phyloP scores from a whole-genome alignment of 2,329 filamentous ascomycete species.

The Ploettnerulaceae sp. region DNA sequence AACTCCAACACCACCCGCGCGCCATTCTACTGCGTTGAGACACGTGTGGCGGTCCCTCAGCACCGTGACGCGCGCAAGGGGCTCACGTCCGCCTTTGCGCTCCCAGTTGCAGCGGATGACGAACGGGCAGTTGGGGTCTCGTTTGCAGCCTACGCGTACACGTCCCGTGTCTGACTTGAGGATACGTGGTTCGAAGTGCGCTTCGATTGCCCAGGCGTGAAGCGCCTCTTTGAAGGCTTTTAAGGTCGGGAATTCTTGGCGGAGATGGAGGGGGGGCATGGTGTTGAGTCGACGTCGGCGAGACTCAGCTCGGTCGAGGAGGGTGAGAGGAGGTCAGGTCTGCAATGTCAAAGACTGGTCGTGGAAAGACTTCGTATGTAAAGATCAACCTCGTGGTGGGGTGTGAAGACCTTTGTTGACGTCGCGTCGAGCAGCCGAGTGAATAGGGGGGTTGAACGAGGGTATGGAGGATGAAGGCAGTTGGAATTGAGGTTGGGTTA shows the following conservation, averaged over 20 bases:
- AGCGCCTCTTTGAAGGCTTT: conserved; percentile 35
- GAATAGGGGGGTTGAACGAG: no score
- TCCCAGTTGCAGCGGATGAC: conserved; percentile 35
- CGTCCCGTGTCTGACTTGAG: conserved; percentile 33
- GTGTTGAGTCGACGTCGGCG: not conserved
- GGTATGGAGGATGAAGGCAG: not conserved
- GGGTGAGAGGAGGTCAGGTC: not conserved
- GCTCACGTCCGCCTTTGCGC: conserved; percentile 27
- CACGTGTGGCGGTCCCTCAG: conserved; percentile 32
- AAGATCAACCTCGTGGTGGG: no score
- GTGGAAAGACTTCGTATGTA: no score
- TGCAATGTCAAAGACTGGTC: no score
- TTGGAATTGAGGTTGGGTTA: conserved; percentile 8
- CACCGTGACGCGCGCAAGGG: conserved; percentile 31
- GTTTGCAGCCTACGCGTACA: conserved; percentile 34
- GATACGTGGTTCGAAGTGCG: conserved; percentile 34
- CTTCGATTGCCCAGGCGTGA: conserved; percentile 34
- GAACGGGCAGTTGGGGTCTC: conserved; percentile 32
- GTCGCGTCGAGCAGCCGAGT: no score
- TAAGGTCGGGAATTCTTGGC: conserved; percentile 33
- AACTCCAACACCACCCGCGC: conserved; percentile 5
- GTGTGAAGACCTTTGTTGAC: no score
- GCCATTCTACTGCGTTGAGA: conserved; percentile 29
- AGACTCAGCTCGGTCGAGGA: no score
- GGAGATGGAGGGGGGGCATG: conserved; percentile 33